Evolutionary conservation across 1,139 yeast species (phyloP).

Genomic region (Lodderomyces oxycetoniae): DNA sequence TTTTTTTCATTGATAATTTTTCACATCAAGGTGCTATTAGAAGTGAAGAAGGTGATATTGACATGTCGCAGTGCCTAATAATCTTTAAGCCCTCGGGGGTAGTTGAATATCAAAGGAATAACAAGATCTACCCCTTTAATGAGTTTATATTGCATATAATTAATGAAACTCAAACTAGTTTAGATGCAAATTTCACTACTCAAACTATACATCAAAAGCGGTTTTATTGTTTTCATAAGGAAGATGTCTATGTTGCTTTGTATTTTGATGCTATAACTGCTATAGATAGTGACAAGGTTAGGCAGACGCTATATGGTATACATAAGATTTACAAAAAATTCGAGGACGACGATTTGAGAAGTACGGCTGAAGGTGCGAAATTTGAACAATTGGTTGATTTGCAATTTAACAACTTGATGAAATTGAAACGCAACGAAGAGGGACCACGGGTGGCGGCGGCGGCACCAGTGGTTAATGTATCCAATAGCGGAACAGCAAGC

Average conservation of each 20-base stretch:
- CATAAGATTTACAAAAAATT: conserved; percentile 32
- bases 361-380: conserved; percentile 25
- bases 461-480: conserved; percentile 3
- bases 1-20: conserved; percentile 1
- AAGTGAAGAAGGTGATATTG: not conserved
- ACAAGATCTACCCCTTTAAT: conserved; percentile 38
- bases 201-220: conserved; percentile 31
- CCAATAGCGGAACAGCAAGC: conserved; percentile 15
- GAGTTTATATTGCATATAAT: conserved; percentile 37
- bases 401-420: conserved; percentile 37
- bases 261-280: conserved; percentile 41
- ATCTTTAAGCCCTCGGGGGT: conserved; percentile 37
- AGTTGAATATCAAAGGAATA: conserved; percentile 35
- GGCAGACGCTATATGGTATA: conserved; percentile 30
- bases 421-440: conserved; percentile 19
- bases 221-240: conserved; percentile 31
- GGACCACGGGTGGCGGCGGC: conserved; percentile 9
- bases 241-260: conserved; percentile 32
- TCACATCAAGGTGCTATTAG: not conserved
- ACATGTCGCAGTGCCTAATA: conserved; percentile 34
- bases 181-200: conserved; percentile 35
- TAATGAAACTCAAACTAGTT: conserved; percentile 30
- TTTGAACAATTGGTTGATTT: conserved; percentile 34
- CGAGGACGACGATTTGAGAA: conserved; percentile 20
- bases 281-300: conserved; percentile 38